phyloP scores from a whole-genome alignment of 495 filamentous ascomycete genomes.

The Podospora pseudocomata region DNA sequence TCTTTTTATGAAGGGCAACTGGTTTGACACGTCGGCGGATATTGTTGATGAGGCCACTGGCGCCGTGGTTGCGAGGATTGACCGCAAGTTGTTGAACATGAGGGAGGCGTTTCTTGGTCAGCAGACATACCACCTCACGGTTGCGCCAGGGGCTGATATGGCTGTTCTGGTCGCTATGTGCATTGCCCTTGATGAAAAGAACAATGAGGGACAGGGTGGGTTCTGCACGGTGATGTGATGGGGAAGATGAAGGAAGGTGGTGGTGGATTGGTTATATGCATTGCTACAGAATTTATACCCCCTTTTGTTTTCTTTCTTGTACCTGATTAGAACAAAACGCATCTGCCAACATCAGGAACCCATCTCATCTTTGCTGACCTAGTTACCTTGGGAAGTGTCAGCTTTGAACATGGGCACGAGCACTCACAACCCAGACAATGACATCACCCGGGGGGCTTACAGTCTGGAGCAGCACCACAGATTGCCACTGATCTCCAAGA shows the following conservation, averaged over 20 bases:
- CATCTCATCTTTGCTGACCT: no score
- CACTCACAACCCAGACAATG: background rate
- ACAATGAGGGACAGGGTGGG: constrained; percentile 37
- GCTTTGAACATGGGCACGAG: background rate
- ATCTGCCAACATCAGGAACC: background rate
- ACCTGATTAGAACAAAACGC: background rate
- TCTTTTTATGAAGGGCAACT: constrained; percentile 43
- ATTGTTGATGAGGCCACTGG: constrained; percentile 45
- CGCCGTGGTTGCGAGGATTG: constrained; percentile 50
- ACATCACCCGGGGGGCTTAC: background rate
- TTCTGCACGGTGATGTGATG: constrained; percentile 2
- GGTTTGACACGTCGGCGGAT: constrained; percentile 45
- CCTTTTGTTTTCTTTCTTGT: background rate
- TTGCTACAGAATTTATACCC: background rate
- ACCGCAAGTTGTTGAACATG: constrained; percentile 52
- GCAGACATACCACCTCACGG: constrained; percentile 56
- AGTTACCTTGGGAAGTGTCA: no score
- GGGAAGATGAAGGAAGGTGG: background rate
- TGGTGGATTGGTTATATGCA: background rate
- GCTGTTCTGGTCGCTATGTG: constrained; percentile 58
- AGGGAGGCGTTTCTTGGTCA: constrained; percentile 53
- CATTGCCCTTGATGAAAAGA: constrained; percentile 61
- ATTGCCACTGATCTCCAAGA: no score
- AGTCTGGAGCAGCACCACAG: background rate
- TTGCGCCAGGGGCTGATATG: constrained; percentile 60